Conservation (phyloP, 1,284 basidiomycete species). For the Mycena sp. region DNA sequence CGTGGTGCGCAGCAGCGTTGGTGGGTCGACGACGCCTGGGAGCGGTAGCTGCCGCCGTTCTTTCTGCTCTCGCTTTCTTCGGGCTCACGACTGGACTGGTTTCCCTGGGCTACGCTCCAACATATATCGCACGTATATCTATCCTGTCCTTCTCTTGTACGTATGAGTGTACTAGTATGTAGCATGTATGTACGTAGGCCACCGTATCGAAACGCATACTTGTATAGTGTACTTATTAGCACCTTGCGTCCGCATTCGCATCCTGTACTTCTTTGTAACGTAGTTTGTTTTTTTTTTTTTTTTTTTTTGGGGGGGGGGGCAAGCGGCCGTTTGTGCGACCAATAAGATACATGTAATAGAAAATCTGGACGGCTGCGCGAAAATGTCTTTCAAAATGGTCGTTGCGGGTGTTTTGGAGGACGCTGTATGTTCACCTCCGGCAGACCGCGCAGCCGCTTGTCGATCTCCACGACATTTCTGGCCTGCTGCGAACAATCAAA, state of each 20-base stretch:
- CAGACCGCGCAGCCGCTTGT: background rate
- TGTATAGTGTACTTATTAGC: too few relatives aligned
- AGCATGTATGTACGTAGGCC: too few relatives aligned
- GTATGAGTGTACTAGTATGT: background rate
- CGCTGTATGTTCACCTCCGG: too few relatives aligned
- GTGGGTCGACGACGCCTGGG: conserved; percentile 57
- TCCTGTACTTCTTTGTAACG: background rate
- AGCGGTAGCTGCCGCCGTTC: conserved; percentile 13
- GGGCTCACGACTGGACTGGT: too few relatives aligned
- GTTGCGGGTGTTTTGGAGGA: too few relatives aligned
- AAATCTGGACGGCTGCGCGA: too few relatives aligned
- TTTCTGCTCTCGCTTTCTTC: background rate
- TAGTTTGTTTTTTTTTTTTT: too few relatives aligned
- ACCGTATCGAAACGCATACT: background rate
- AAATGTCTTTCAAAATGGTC: too few relatives aligned
- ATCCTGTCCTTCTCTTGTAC: background rate
- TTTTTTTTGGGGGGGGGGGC: too few relatives aligned
- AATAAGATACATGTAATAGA: too few relatives aligned
- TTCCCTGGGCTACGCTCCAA: background rate
- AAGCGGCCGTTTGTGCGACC: too few relatives aligned
- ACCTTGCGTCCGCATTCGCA: too few relatives aligned
- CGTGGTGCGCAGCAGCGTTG: conserved; percentile 68
- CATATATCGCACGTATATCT: background rate
- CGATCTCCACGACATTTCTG: background rate
- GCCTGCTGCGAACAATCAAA: background rate